Conservation (phyloP, 495 filamentous ascomycete genomes). For the Niebla homalea region DNA sequence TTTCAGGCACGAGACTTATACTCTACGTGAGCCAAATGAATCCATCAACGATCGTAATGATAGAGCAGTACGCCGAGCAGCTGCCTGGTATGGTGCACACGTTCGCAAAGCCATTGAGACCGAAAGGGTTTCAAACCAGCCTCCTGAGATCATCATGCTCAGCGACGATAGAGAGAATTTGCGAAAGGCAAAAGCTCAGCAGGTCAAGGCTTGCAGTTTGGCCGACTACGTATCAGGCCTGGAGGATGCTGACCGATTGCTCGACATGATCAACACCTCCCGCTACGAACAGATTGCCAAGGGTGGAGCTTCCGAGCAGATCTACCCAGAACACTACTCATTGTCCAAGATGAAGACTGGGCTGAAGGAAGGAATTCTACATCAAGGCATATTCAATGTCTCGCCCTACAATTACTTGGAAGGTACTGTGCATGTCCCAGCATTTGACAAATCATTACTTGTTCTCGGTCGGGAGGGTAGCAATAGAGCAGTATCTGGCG, state of each 20-base stretch:
- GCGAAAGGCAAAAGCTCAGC: constrained; percentile 64
- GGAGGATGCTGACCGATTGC: constrained; percentile 65
- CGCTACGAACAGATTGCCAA: constrained; percentile 51
- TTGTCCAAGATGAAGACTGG: constrained; percentile 95
- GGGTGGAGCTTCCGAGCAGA: constrained; percentile 48
- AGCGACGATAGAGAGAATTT: constrained; percentile 86
- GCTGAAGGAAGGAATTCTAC: constrained; percentile 67
- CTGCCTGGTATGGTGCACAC: constrained; percentile 81
- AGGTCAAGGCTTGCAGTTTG: constrained; percentile 51
- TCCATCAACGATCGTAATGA: constrained; percentile 96
- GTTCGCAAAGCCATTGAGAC: constrained; percentile 44
- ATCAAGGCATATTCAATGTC: constrained; percentile 90
- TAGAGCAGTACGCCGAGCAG: constrained; percentile 72
- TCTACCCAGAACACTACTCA: constrained; percentile 76
- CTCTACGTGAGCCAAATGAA: constrained; percentile 60
- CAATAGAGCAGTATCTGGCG: constrained; percentile 83
- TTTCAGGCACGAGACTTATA: constrained; percentile 83
- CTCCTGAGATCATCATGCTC: constrained; percentile 79
- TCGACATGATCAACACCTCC: constrained; percentile 88
- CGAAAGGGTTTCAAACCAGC: constrained; percentile 40
- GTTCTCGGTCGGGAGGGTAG: constrained; percentile 92
- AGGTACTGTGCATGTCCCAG: constrained; percentile 73
- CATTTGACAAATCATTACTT: constrained; percentile 78
- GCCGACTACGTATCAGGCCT: constrained; percentile 70
- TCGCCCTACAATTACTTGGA: constrained; percentile 97